Base-by-base conservation (phyloP, 495 filamentous ascomycete species). In the Echria macrotheca region DNA sequence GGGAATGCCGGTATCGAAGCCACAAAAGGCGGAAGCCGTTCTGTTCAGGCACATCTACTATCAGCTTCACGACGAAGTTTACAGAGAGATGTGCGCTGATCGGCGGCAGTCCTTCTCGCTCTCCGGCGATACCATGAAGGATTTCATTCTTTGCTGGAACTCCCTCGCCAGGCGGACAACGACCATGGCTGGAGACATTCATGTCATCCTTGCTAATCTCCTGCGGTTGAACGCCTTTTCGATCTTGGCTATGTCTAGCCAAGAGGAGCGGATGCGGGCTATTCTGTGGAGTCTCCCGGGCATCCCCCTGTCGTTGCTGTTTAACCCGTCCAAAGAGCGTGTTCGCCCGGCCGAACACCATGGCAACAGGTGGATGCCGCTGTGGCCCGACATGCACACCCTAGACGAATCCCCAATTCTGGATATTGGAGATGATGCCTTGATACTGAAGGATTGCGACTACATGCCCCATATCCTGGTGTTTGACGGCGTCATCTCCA, bases 271-370 rank as follows among this genome's bases (percentile, higher is more conserved):
- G 11, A 44, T 44, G 25, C 24, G 25, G 25, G 24, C 42, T 6
- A 44, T 31, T 19, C 11, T 44, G 42, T 31, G 42, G 42, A 44
- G 42, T 21, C 19, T 44, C n/a, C 42, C 24, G 4, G 42, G n/a
- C 5, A 29, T 44, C 3, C 24, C 42, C 6, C 21, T 44, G 14
- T 44, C 42, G 2, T 12, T 44, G 1, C 12, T 44, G 3, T 44
- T 29, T 25, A 44, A 44, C 25, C 5, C 6, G 24, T 44, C 41
- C 4, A 44, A 44, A 19, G 4, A 44, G 23, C 41, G 41, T 2
- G 41, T 29, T 10, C 22, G 41, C 4, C 41, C 42, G 1, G n/a
- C 42, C n/a, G 25, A 44, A 26, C 42, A 44, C 4, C 42, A 31
- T 18, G 15, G 3, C 17, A 17, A 21, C 25, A 44, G 42, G 9